These are phyloP conservation scores for Tetrastigma voinierianum DNA, from an alignment of 164 flowering plant species.

Conservation along the genomic window DNA sequence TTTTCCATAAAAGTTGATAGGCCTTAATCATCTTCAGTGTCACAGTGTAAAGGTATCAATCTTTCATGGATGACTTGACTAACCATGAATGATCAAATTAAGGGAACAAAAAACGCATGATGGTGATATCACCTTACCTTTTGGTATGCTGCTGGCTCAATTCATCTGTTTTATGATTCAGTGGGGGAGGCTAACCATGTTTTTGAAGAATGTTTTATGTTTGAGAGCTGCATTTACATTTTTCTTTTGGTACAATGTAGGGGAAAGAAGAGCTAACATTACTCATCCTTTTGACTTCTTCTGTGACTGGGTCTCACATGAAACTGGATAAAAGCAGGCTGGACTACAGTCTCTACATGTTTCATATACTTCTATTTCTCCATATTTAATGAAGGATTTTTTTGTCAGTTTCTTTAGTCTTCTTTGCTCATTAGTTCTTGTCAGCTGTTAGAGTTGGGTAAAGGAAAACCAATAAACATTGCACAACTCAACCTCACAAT, in stretches of 20 bases:
- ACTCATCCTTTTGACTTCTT: constrained; percentile 5
- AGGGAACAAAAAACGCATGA: neutral
- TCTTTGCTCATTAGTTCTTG: neutral
- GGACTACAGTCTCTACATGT: constrained; percentile 14
- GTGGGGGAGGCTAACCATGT: neutral
- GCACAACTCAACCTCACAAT: too few relatives aligned
- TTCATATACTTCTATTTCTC: neutral
- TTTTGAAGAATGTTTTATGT: neutral
- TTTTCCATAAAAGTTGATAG: too few relatives aligned
- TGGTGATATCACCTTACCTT: neutral
- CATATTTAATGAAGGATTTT: neutral
- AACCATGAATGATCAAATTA: neutral
- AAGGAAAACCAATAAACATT: too few relatives aligned
- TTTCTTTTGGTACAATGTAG: constrained; percentile 3
- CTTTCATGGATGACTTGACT: neutral
- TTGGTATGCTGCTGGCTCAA: too few relatives aligned
- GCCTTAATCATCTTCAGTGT: too few relatives aligned
- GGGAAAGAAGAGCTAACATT: constrained; percentile 10
- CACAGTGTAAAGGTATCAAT: constrained; percentile 13
- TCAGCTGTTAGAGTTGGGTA: too few relatives aligned
- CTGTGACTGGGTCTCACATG: constrained; percentile 6
- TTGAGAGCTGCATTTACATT: neutral
- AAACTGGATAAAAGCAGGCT: neutral
- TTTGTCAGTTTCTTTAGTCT: too few relatives aligned
- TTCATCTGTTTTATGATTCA: too few relatives aligned